Percentiles rank a stretch among this genome's conserved stretches.
These are phyloP conservation scores for Brassica balearica DNA, from an alignment of 441 rosid species.

Conservation along the genomic window DNA sequence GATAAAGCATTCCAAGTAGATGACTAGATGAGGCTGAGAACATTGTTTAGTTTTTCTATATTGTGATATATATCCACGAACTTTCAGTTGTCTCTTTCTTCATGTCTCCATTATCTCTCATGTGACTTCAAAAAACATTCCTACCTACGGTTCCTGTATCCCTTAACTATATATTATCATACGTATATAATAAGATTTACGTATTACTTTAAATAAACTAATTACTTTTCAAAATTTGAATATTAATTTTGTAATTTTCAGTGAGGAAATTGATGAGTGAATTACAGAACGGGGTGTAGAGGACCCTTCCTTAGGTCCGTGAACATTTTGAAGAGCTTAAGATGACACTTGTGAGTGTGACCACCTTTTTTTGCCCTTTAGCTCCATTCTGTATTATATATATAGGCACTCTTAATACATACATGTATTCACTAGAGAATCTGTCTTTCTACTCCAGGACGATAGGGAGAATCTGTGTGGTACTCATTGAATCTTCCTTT, in stretches of 20 bases:
- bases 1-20: conserved; percentile 24
- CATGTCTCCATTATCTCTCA: conserved; percentile 28
- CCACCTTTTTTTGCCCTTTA: background rate
- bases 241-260: background rate
- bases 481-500: background rate
- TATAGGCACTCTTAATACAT: background rate
- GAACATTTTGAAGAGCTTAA: background rate
- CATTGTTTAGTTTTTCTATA: background rate
- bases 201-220: background rate
- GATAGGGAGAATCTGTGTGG: background rate
- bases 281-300: background rate
- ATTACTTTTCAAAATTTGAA: background rate
- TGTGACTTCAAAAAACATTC: conserved; percentile 36
- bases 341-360: background rate
- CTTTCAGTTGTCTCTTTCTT: conserved; percentile 26
- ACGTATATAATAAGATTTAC: background rate
- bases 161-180: background rate
- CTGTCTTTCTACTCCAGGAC: background rate
- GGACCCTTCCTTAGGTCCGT: background rate
- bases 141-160: background rate
- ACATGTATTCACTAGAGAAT: background rate
- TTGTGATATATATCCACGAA: background rate
- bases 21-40: background rate
- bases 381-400: background rate
- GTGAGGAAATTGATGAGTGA: background rate